phyloP scores from a whole-genome alignment of 495 filamentous ascomycete species.

The Daldinia decipiens region DNA sequence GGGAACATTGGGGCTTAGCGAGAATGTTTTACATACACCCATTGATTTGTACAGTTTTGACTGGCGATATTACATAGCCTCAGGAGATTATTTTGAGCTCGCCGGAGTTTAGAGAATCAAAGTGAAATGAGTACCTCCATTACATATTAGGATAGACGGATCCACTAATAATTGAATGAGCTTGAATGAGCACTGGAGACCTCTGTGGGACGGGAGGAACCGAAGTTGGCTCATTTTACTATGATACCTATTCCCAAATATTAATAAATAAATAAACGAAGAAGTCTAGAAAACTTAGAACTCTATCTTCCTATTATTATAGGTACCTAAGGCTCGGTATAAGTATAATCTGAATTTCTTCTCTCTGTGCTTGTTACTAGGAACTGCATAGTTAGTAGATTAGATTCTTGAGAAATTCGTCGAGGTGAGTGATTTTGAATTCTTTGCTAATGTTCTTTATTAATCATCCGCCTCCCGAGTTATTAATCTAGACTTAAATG shows the following conservation, averaged over 20 bases:
- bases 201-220: constrained; percentile 32
- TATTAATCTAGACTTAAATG: constrained; percentile 4
- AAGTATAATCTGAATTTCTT: background rate
- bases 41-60: constrained; percentile 10
- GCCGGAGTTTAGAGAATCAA: constrained; percentile 10
- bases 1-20: constrained; percentile 3
- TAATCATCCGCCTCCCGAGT: background rate
- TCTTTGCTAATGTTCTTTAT: background rate
- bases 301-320: background rate
- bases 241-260: background rate
- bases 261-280: background rate
- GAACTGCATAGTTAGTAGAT: background rate
- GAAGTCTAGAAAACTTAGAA: background rate
- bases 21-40: constrained; percentile 29
- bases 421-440: background rate
- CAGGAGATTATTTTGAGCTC: background rate
- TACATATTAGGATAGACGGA: constrained; percentile 27
- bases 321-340: background rate
- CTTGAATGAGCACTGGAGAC: constrained; percentile 14
- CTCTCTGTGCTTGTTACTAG: background rate
- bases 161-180: constrained; percentile 20
- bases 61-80: constrained; percentile 1
- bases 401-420: background rate
- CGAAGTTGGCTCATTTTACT: constrained; percentile 41
- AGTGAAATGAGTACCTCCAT: constrained; percentile 14